Conservation (phyloP, 2,329 filamentous ascomycete genomes). For the Apiospora malaysiana region DNA sequence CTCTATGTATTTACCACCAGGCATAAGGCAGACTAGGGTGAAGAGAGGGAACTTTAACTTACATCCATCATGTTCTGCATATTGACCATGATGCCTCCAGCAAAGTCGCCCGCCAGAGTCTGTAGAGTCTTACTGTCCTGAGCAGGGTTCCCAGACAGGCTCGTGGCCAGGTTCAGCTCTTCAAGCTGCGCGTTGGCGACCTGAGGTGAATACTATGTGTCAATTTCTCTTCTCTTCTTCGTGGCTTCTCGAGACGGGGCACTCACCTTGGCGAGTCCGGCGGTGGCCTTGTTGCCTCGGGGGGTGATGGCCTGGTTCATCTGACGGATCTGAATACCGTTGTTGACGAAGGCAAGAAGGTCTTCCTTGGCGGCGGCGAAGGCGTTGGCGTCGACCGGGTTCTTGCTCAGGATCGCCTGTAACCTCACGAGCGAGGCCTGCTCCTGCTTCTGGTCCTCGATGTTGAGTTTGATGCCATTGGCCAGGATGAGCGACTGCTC, state of each 20-base stretch:
- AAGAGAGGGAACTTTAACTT: background rate
- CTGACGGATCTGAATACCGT: constrained; percentile 32
- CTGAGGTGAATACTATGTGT: constrained; percentile 27
- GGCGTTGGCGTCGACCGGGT: constrained; percentile 24
- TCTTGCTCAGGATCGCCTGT: constrained; percentile 17
- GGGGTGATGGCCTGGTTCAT: constrained; percentile 32
- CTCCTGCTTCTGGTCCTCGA: constrained; percentile 33
- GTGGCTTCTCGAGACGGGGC: background rate
- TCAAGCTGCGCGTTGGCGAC: constrained; percentile 41
- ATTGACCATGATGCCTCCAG: constrained; percentile 19
- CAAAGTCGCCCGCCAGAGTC: constrained; percentile 10
- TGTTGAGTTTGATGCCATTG: constrained; percentile 33
- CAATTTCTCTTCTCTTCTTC: background rate
- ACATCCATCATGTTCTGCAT: constrained; percentile 22
- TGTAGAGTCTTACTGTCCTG: background rate
- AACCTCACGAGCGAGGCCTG: constrained; percentile 27
- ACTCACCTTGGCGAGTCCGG: constrained; percentile 29
- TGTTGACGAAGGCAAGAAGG: constrained; percentile 31
- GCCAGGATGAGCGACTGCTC: constrained; percentile 30
- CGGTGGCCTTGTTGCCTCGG: constrained; percentile 25
- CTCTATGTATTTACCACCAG: too few species aligned
- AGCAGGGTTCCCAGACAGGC: constrained; percentile 4
- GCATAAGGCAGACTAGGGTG: background rate
- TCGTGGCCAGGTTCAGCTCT: constrained; percentile 37
- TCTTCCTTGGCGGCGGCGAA: constrained; percentile 28